phyloP scores from a whole-genome alignment of 768 basidiomycete species.

The Serendipita indica region DNA sequence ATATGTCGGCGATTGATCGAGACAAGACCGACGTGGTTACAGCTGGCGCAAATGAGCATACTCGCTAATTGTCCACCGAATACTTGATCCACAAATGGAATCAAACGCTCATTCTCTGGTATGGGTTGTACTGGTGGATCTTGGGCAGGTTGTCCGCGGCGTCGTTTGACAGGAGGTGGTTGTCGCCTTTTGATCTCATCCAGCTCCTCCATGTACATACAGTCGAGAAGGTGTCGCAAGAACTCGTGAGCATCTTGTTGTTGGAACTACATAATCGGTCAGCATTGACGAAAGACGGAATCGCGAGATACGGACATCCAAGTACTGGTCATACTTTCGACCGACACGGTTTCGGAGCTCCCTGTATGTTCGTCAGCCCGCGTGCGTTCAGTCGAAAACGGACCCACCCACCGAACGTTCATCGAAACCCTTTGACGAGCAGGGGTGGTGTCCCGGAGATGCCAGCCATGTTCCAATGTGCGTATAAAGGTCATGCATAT shows the following conservation, averaged over 20 bases:
- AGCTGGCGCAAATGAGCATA: constrained; percentile 86
- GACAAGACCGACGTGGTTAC: constrained; percentile 73
- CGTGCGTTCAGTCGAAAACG: constrained; percentile 3
- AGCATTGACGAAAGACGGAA: not conserved
- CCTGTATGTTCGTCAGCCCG: constrained; percentile 24
- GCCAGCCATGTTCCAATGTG: constrained; percentile 50
- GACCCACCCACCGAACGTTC: constrained; percentile 47
- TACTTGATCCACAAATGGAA: constrained; percentile 75
- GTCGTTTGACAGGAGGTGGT: constrained; percentile 31
- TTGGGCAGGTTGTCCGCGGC: constrained; percentile 17
- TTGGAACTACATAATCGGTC: constrained; percentile 33
- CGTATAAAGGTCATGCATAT: constrained; percentile 54
- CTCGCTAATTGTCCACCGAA: constrained; percentile 82
- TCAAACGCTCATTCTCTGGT: constrained; percentile 34
- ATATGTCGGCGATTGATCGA: constrained; percentile 1
- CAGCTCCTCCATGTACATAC: constrained; percentile 86
- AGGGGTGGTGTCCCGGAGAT: constrained; percentile 29
- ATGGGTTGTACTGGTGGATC: constrained; percentile 13
- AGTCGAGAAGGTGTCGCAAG: constrained; percentile 74
- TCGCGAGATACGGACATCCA: constrained; percentile 32
- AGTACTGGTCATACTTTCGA: constrained; percentile 83
- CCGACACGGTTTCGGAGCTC: constrained; percentile 53
- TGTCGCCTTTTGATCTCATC: constrained; percentile 76
- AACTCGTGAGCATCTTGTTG: constrained; percentile 97
- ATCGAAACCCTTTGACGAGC: constrained; percentile 35